Evolutionary conservation across 371 early-diverging fungal genomes (phyloP), one percentile per base, ranked within the genome.

Genomic region (Mortierella sp.): DNA sequence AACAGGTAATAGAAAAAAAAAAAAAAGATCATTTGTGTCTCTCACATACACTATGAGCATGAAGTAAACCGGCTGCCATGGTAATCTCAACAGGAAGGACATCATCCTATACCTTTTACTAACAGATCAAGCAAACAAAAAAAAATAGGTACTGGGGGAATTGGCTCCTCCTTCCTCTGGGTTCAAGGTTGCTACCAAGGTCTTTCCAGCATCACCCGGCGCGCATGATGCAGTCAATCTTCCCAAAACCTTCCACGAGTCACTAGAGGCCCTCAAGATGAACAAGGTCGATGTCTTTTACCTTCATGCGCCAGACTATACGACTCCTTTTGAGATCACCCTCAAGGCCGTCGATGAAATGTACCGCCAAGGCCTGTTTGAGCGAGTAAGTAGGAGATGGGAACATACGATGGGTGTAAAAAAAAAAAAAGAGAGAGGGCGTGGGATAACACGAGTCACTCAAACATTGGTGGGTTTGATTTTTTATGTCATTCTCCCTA

Each of bases 301-400:
- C 70, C 73, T 86, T 19, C 88, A 88, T 71, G 86, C 85, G 18
- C 88, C 88, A 0, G 84, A 86, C 47, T 83, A 79, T 26, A 68
- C 72, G 12, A 84, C 84, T 0, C 84, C 87, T 23, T 76, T 87
- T 50, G 75, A 84, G 63, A 70, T 75, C 47, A 87, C 87, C 0
- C 60, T 84, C 16, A 45, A 60, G 15, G 87, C 80, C 25, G 82
- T 87, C 16, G 75, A 87, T 50, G 81, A 83, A 26, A 55, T 87
- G 37, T 84, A 85, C 62, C 56, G 76, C 26, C 69, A 83, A 59
- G 87, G 85, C 5, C 67, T 71, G 37, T 87, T 87, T 66, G 76
- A 79, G 56, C 72, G 43, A 57, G 37, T 37, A 37, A 37, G 37
- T 5, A 37, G 37, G 9, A 9, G 5, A 37, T 37, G 79, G 43